These are phyloP conservation scores for Pterocarpus santalinus DNA, from an alignment of 306 rosid species.

Conservation along the genomic window DNA sequence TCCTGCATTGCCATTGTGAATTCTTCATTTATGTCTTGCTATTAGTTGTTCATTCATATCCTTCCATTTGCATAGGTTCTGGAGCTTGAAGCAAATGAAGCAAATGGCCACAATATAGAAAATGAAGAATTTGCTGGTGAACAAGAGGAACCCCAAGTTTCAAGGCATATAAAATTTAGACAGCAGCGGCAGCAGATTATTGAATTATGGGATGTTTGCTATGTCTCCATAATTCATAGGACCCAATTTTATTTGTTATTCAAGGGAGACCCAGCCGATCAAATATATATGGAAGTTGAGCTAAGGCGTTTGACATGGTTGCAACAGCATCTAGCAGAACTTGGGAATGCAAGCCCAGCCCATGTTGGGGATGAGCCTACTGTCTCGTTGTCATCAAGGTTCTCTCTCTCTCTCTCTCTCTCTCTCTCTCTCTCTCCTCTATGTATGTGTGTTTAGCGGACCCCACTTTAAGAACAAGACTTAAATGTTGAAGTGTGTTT, in stretches of 20 bases:
- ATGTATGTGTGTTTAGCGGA: too few species aligned
- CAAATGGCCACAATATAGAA: constrained; percentile 78
- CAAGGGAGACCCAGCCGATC: constrained; percentile 95
- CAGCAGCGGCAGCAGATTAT: constrained; percentile 87
- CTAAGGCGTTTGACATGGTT: constrained; percentile 95
- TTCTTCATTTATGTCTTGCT: constrained; percentile 26
- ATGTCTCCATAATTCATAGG: constrained; percentile 94
- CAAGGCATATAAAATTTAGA: constrained; percentile 84
- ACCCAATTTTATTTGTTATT: constrained; percentile 94
- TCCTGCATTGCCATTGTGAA: neutral
- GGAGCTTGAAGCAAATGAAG: constrained; percentile 98
- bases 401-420: constrained; percentile 23
- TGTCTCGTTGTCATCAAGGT: constrained; percentile 95
- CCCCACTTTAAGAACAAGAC: too few species aligned
- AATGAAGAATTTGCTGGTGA: constrained; percentile 66
- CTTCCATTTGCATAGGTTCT: constrained; percentile 69
- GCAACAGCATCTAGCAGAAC: constrained; percentile 89
- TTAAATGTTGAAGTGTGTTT: neutral
- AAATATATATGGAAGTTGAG: constrained; percentile 96
- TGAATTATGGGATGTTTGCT: constrained; percentile 92
- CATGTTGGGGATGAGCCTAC: constrained; percentile 81
- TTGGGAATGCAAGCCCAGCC: constrained; percentile 95
- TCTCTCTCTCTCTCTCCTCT: neutral
- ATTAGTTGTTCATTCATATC: constrained; percentile 16
- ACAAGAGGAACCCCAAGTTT: constrained; percentile 68